Percentiles rank a stretch among this genome's conserved stretches.
Conservation (phyloP, 23 red algal genomes). For the Gracilaria caudata region DNA sequence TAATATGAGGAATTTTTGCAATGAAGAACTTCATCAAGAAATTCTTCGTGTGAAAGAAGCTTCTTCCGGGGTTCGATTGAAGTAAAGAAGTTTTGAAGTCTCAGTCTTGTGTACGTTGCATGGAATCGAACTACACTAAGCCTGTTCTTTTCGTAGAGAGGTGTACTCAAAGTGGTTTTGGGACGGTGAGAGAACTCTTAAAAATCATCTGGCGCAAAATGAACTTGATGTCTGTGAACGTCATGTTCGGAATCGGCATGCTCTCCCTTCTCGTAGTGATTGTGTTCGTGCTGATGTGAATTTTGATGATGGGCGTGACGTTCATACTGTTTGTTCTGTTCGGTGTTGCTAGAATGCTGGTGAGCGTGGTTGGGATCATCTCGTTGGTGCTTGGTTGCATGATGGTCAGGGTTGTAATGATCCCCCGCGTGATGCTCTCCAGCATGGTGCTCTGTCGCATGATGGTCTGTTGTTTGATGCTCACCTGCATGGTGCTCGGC, state of each 20-base stretch:
- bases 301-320: background rate
- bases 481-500: slow-evolving; percentile 12
- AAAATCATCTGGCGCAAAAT: slow-evolving; percentile 31
- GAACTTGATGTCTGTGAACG: background rate
- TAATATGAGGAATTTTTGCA: background rate
- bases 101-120: background rate
- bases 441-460: background rate
- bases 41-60: background rate
- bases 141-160: background rate
- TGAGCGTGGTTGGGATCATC: background rate
- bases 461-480: background rate
- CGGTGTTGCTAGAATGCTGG: background rate
- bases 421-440: slow-evolving; percentile 11
- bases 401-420: background rate
- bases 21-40: background rate
- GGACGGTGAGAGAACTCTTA: background rate
- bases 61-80: background rate
- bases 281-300: background rate
- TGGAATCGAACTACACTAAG: background rate
- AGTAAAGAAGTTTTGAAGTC: background rate
- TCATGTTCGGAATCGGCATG: background rate
- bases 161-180: background rate
- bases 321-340: background rate
- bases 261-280: background rate
- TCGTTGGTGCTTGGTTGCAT: background rate